Conservation (phyloP, 2,329 filamentous ascomycete genomes). For the Cladobotryum protrusum region DNA sequence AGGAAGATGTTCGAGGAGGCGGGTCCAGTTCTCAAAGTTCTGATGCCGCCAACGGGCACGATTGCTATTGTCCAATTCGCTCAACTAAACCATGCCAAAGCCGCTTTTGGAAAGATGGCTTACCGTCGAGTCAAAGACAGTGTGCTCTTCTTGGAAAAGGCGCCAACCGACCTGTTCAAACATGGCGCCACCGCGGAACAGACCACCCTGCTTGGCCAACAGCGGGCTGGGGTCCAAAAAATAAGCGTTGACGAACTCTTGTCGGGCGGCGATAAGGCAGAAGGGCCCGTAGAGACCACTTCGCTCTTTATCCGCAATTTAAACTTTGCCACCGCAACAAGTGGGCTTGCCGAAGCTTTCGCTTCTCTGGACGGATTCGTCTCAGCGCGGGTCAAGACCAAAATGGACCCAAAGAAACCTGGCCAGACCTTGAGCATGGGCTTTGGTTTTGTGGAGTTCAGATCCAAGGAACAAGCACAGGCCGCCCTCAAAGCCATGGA, state of each 20-base stretch:
- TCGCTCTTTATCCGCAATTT: constrained; percentile 92
- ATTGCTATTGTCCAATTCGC: constrained; percentile 90
- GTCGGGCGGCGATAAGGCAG: constrained; percentile 46
- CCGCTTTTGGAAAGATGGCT: constrained; percentile 77
- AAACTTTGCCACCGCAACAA: constrained; percentile 81
- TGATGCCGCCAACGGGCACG: constrained; percentile 89
- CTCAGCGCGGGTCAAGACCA: constrained; percentile 86
- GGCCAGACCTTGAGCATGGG: constrained; percentile 92
- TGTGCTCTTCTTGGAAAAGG: constrained; percentile 89
- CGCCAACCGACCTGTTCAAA: constrained; percentile 72
- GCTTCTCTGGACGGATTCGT: constrained; percentile 79
- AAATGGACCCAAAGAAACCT: constrained; percentile 83
- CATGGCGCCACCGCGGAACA: constrained; percentile 22
- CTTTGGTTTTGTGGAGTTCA: constrained; percentile 91
- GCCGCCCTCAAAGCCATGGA: constrained; percentile 82
- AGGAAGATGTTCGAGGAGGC: constrained; percentile 78
- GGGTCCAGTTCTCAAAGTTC: constrained; percentile 70
- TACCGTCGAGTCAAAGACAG: constrained; percentile 90
- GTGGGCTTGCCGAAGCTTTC: constrained; percentile 71
- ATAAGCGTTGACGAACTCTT: constrained; percentile 64
- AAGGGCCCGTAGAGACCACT: constrained; percentile 56
- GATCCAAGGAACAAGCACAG: constrained; percentile 67
- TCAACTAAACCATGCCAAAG: constrained; percentile 70
- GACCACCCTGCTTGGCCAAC: constrained; percentile 27
- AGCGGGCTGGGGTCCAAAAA: constrained; percentile 48